Evolutionary conservation across 2,329 filamentous ascomycete genomes (phyloP).

Genomic region (Tolypocladium ophioglossoides): DNA sequence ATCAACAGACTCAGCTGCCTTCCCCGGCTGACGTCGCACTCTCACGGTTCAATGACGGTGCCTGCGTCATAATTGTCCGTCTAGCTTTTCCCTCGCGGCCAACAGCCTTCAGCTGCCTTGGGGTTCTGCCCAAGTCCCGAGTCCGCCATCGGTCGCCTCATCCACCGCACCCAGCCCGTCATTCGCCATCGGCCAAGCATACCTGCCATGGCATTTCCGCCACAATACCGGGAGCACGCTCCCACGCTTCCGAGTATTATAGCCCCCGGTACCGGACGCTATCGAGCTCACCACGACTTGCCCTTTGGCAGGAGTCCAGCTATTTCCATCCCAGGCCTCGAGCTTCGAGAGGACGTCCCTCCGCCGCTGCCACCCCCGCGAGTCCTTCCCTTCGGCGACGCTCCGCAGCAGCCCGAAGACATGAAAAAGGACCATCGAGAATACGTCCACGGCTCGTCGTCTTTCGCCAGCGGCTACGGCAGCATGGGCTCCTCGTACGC

Average conservation of each 20-base stretch:
- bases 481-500: conserved; percentile 25
- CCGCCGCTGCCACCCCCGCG: conserved; percentile 37
- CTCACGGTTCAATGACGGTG: background rate
- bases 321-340: conserved; percentile 31
- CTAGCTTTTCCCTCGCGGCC: background rate
- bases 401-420: conserved; percentile 18
- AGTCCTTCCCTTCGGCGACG: conserved; percentile 23
- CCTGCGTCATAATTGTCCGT: background rate
- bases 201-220: conserved; percentile 24
- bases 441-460: conserved; percentile 14
- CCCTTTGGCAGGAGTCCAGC: conserved; percentile 23
- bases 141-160: background rate
- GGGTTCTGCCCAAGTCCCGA: background rate
- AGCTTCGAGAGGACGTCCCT: conserved; percentile 22
- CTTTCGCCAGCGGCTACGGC: conserved; percentile 27
- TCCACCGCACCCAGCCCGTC: background rate
- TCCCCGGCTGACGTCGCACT: background rate
- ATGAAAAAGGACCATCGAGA: conserved; percentile 18
- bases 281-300: conserved; percentile 19
- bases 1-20: background rate
- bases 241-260: conserved; percentile 26
- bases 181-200: background rate
- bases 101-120: background rate
- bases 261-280: conserved; percentile 18
- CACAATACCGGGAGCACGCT: conserved; percentile 23